Conservation (phyloP, 192 early-diverging fungal species). For the Rhizophlyctis rosea region DNA sequence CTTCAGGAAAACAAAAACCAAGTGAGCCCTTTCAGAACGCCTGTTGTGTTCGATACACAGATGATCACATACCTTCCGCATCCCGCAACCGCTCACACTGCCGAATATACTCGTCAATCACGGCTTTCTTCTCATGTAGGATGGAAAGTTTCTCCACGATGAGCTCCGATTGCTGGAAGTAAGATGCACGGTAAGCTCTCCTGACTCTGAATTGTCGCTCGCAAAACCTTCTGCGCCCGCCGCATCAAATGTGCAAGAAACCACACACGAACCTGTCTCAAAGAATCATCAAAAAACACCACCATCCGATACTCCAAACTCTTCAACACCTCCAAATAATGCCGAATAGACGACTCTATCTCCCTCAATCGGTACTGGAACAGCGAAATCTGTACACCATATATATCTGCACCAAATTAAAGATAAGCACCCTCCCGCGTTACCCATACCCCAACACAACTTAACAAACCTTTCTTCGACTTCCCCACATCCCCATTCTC, state of each 20-base stretch:
- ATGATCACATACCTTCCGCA: constrained; percentile 27
- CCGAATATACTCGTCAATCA: constrained; percentile 46
- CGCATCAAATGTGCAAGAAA: too few species aligned
- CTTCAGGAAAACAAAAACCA: too few species aligned
- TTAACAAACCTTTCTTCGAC: background rate
- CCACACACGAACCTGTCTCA: constrained; percentile 16
- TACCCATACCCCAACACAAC: background rate
- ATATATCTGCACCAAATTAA: constrained; percentile 38
- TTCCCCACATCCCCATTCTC: background rate
- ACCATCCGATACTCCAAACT: constrained; percentile 45
- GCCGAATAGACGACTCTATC: constrained; percentile 54
- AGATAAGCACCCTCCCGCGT: background rate
- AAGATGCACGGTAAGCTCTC: background rate
- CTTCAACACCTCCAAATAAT: constrained; percentile 49
- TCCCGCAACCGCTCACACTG: constrained; percentile 15
- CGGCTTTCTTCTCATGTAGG: constrained; percentile 59
- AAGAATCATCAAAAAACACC: constrained; percentile 41
- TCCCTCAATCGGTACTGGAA: constrained; percentile 52
- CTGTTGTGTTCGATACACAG: too few species aligned
- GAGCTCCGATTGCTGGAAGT: constrained; percentile 42
- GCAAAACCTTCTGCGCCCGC: too few species aligned
- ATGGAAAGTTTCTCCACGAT: constrained; percentile 58
- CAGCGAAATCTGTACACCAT: constrained; percentile 53
- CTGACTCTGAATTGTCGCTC: constrained; percentile 14
- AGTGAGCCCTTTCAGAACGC: too few species aligned